Conservation (phyloP, 805 yeast genomes). For the Wickerhamiella bombiphila region DNA sequence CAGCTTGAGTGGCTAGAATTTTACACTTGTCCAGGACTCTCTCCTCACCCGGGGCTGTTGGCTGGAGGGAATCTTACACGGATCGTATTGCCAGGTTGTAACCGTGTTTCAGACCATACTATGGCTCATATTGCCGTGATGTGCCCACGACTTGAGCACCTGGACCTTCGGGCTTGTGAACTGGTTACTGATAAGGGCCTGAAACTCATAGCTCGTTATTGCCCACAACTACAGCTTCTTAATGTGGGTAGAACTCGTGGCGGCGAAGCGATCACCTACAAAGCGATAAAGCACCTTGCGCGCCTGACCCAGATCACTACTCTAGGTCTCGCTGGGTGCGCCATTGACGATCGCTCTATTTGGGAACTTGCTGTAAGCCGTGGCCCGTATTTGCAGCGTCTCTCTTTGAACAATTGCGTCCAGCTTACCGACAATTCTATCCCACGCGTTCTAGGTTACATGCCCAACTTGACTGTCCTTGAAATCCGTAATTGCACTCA, state of each 20-base stretch:
- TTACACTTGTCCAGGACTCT: conserved; percentile 62
- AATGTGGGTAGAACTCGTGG: conserved; percentile 69
- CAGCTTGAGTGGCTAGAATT: conserved; percentile 57
- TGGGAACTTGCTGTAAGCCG: conserved; percentile 61
- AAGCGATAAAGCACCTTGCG: conserved; percentile 44
- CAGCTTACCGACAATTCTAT: conserved; percentile 42
- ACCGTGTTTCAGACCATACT: conserved; percentile 43
- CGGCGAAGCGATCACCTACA: conserved; percentile 57
- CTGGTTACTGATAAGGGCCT: conserved; percentile 61
- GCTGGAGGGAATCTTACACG: conserved; percentile 28
- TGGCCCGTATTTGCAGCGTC: conserved; percentile 39
- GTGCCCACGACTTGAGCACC: conserved; percentile 44
- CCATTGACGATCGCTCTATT: conserved; percentile 56
- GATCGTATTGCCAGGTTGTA: conserved; percentile 58
- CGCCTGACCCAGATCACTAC: conserved; percentile 47
- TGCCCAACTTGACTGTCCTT: conserved; percentile 51
- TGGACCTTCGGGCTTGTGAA: conserved; percentile 80
- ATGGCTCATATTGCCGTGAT: conserved; percentile 36
- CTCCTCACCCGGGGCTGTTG: conserved; percentile 40
- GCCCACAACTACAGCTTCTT: conserved; percentile 41
- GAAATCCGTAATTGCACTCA: conserved; percentile 54
- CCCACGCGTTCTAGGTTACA: conserved; percentile 38
- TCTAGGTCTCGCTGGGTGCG: conserved; percentile 81
- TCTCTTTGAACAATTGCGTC: conserved; percentile 64
- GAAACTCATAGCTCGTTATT: conserved; percentile 46